These are phyloP conservation scores for Lasiodiplodia theobromae DNA, from an alignment of 2,329 filamentous ascomycete genomes.

Conservation along the genomic window DNA sequence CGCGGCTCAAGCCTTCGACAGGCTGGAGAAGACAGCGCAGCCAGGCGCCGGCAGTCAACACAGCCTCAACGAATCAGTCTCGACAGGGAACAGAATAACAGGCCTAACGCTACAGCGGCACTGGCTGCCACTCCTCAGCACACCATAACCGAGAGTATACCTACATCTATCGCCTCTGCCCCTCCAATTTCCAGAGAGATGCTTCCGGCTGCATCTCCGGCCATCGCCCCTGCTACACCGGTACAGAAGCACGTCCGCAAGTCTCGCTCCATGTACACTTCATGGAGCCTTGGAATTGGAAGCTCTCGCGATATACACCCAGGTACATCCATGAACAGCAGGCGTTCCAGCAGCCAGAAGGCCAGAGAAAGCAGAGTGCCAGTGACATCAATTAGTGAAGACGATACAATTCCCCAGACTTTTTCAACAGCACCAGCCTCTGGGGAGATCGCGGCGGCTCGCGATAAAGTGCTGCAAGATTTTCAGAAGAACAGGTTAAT, in stretches of 20 bases:
- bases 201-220: slow-evolving; percentile 34
- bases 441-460: slow-evolving; percentile 35
- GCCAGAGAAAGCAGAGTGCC: background rate
- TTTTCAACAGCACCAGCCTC: background rate
- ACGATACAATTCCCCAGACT: slow-evolving; percentile 30
- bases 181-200: background rate
- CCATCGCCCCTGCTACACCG: background rate
- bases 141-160: slow-evolving; percentile 29
- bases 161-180: slow-evolving; percentile 1
- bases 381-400: background rate
- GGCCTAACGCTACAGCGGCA: background rate
- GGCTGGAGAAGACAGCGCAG: slow-evolving; percentile 9
- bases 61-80: slow-evolving; percentile 31
- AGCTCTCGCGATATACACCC: background rate
- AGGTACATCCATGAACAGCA: background rate
- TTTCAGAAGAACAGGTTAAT: slow-evolving; percentile 50
- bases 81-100: slow-evolving; percentile 8
- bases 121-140: slow-evolving; percentile 20
- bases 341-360: background rate
- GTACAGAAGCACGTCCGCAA: slow-evolving; percentile 20
- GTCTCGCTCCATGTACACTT: slow-evolving; percentile 28
- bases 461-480: slow-evolving; percentile 51
- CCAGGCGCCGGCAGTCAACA: slow-evolving; percentile 11
- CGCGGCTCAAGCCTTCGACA: slow-evolving; percentile 41
- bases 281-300: slow-evolving; percentile 22